Conservation (phyloP, 1,284 basidiomycete species). For the Heterobasidion irregulare region DNA sequence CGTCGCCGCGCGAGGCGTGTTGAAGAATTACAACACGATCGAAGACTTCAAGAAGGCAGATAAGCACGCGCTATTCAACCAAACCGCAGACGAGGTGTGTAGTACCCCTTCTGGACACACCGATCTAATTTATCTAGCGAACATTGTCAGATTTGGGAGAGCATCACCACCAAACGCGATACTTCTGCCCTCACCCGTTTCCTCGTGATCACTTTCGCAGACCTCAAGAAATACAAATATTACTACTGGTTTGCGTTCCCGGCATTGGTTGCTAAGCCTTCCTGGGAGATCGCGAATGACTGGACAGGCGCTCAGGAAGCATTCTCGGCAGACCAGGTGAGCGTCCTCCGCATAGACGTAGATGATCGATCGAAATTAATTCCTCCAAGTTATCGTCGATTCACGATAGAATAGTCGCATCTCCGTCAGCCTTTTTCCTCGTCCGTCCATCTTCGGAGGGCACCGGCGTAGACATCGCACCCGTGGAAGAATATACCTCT, state of each 20-base stretch:
- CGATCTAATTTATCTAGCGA: slow-evolving; percentile 1
- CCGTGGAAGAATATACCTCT: slow-evolving; percentile 45
- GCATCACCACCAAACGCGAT: slow-evolving; percentile 41
- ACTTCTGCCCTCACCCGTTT: slow-evolving; percentile 64
- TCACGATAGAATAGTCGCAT: slow-evolving; percentile 34
- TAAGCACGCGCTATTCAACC: slow-evolving; percentile 79
- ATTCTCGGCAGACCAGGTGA: slow-evolving; percentile 28
- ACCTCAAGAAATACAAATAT: slow-evolving; percentile 97
- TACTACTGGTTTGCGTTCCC: slow-evolving; percentile 99
- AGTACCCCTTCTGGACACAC: not conserved
- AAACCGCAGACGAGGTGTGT: slow-evolving; percentile 8
- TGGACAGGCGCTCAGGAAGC: slow-evolving; percentile 40
- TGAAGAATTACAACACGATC: slow-evolving; percentile 95
- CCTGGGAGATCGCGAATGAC: slow-evolving; percentile 68
- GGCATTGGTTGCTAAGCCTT: slow-evolving; percentile 79
- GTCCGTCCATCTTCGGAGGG: slow-evolving; percentile 27
- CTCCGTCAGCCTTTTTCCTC: slow-evolving; percentile 51
- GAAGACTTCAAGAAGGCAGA: slow-evolving; percentile 92
- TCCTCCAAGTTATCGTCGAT: slow-evolving; percentile 23
- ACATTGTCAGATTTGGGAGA: slow-evolving; percentile 54
- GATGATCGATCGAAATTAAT: not conserved
- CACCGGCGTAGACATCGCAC: slow-evolving; percentile 30
- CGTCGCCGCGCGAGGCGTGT: slow-evolving; percentile 45
- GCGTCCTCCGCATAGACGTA: slow-evolving; percentile 4
- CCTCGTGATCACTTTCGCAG: slow-evolving; percentile 88